A percentile compares a stretch with the other conserved stretches of the same genome.
These are phyloP conservation scores for Isabelozyma gotoi DNA, from an alignment of 805 yeast genomes.

Conservation along the genomic window DNA sequence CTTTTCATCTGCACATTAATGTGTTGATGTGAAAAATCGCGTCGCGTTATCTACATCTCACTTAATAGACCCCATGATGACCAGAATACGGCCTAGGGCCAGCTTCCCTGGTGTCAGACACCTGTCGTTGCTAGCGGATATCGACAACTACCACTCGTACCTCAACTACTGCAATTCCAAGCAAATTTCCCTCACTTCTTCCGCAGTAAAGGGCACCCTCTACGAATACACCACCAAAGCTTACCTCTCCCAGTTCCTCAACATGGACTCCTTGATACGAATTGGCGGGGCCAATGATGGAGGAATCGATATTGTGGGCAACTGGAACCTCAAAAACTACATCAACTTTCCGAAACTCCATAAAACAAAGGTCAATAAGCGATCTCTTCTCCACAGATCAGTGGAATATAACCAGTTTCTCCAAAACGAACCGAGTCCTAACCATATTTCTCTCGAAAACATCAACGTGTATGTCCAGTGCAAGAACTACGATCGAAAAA, in stretches of 20 bases:
- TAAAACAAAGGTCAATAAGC: neutral
- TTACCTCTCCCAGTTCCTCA: slow-evolving; percentile 36
- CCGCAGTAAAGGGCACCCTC: slow-evolving; percentile 55
- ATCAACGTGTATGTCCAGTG: slow-evolving; percentile 54
- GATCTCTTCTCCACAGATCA: slow-evolving; percentile 15
- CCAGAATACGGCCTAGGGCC: neutral
- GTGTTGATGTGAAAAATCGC: neutral
- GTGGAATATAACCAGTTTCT: neutral
- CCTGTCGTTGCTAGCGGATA: neutral
- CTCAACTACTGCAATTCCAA: slow-evolving; percentile 25
- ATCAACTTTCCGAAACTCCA: neutral
- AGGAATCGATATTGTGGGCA: slow-evolving; percentile 56
- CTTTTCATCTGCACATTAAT: no score
- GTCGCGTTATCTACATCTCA: neutral
- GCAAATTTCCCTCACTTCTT: slow-evolving; percentile 23
- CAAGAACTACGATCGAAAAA: slow-evolving; percentile 45
- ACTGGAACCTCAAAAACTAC: slow-evolving; percentile 40
- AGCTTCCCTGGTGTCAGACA: neutral
- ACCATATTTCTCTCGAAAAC: slow-evolving; percentile 15
- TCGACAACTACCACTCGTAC: slow-evolving; percentile 22
- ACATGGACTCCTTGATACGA: slow-evolving; percentile 36
- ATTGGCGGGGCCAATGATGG: slow-evolving; percentile 58
- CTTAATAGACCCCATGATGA: neutral
- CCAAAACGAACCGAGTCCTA: neutral
- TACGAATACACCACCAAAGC: slow-evolving; percentile 50